Evolutionary conservation across 306 rosid genomes (phyloP).

Genomic region (Begonia loranthoides): DNA sequence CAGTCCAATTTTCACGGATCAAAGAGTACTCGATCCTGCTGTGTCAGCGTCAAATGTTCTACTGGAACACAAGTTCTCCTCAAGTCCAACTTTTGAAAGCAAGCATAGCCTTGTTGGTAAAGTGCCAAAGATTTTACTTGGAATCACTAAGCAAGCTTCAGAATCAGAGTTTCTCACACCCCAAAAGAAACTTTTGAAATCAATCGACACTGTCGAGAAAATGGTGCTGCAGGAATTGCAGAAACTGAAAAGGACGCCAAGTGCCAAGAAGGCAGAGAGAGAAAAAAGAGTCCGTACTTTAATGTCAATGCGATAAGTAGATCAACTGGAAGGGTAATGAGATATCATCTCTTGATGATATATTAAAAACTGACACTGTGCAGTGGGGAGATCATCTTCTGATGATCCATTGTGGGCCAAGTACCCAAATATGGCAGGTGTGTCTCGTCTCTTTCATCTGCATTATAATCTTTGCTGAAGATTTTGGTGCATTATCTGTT

Average conservation of each 20-base stretch:
- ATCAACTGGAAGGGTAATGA: too few species aligned
- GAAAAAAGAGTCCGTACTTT: constrained; percentile 46
- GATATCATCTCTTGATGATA: too few species aligned
- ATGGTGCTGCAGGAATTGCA: constrained; percentile 51
- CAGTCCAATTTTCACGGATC: constrained; percentile 18
- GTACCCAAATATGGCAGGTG: too few species aligned
- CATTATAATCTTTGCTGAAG: too few species aligned
- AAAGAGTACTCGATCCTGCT: constrained; percentile 7
- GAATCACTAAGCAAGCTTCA: constrained; percentile 18
- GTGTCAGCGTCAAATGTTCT: constrained; percentile 11
- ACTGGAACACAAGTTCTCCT: constrained; percentile 13
- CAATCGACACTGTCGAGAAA: constrained; percentile 55
- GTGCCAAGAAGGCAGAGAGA: constrained; percentile 67
- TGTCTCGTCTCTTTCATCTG: too few species aligned
- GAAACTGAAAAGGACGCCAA: constrained; percentile 50
- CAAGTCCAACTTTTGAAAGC: too few species aligned
- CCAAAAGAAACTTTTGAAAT: constrained; percentile 59
- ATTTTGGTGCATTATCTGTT: too few species aligned
- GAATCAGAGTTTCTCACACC: constrained; percentile 50
- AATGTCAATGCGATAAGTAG: constrained; percentile 75
- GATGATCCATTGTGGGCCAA: neutral
- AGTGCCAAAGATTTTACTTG: constrained; percentile 30
- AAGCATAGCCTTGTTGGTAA: constrained; percentile 23
- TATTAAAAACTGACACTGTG: too few species aligned
- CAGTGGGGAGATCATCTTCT: neutral